Evolutionary conservation across 805 yeast genomes (phyloP).

Genomic region (Monosporozyma aerobia): DNA sequence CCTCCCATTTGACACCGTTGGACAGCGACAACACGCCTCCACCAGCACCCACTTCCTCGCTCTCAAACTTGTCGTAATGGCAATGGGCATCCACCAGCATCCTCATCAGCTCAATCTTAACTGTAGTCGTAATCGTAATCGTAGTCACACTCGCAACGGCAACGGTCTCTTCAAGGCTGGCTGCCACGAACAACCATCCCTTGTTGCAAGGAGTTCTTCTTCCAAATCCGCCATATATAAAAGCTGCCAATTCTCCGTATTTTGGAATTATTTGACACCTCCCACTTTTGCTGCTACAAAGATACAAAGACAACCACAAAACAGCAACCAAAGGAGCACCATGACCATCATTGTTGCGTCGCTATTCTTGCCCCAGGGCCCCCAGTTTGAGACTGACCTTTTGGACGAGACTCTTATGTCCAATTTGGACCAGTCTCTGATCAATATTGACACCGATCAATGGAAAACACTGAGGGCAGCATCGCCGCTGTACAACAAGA

Average conservation of each 20-base stretch:
- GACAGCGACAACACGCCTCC: not conserved
- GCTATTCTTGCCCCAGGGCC: constrained; percentile 64
- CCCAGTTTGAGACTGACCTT: constrained; percentile 37
- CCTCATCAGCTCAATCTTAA: not conserved
- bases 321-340: not conserved
- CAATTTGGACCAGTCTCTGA: not conserved
- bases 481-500: not conserved
- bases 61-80: constrained; percentile 12
- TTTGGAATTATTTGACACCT: not conserved
- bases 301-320: not conserved
- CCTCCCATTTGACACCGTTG: not conserved
- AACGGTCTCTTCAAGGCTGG: not conserved
- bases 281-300: not conserved
- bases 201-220: not conserved
- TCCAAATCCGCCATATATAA: not conserved
- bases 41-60: not conserved
- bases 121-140: too few species aligned
- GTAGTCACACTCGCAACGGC: not conserved
- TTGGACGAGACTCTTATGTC: constrained; percentile 3
- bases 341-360: constrained; percentile 67
- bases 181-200: not conserved
- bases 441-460: constrained; percentile 2
- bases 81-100: constrained; percentile 31
- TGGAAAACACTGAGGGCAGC: not conserved
- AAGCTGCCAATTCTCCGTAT: not conserved